These are phyloP conservation scores for Pyrus communis DNA, from an alignment of 306 rosid species.

Conservation along the genomic window DNA sequence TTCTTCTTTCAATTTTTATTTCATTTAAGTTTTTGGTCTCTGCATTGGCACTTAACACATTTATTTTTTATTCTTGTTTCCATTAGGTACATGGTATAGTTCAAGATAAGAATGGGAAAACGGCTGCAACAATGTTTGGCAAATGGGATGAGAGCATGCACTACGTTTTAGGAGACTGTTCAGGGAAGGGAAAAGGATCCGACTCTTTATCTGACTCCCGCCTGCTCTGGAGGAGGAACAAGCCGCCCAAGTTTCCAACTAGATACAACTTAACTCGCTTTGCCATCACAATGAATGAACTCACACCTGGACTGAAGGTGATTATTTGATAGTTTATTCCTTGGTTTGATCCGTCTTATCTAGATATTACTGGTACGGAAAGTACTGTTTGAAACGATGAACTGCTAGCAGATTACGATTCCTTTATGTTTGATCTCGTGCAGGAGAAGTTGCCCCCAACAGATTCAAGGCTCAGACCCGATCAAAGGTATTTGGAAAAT, in stretches of 20 bases:
- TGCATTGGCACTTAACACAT: not conserved
- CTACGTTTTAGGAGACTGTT: slow-evolving; percentile 69
- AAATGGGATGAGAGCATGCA: slow-evolving; percentile 99
- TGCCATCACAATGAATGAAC: slow-evolving; percentile 92
- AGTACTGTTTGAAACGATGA: not conserved
- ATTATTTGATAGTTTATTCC: slow-evolving; percentile 12
- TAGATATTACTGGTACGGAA: not conserved
- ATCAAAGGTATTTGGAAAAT: slow-evolving; percentile 91
- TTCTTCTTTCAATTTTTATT: slow-evolving; percentile 1
- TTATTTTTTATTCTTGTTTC: not conserved
- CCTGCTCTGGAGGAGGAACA: slow-evolving; percentile 89
- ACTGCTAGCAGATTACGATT: not conserved
- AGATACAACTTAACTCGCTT: slow-evolving; percentile 93
- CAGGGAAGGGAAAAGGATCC: slow-evolving; percentile 73
- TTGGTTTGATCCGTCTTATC: not conserved
- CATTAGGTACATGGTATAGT: slow-evolving; percentile 76
- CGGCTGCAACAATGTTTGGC: slow-evolving; percentile 81
- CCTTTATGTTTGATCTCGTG: not conserved
- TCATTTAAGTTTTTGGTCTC: not conserved
- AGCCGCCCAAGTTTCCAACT: slow-evolving; percentile 64
- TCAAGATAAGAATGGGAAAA: slow-evolving; percentile 80
- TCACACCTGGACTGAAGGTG: slow-evolving; percentile 88
- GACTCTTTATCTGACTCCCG: slow-evolving; percentile 70
- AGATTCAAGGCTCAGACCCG: slow-evolving; percentile 97
- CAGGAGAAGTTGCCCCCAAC: slow-evolving; percentile 98